Evolutionary conservation across 768 basidiomycete genomes (phyloP), one percentile per base, ranked within the genome.

Genomic region (Psilocybe cyanescens): DNA sequence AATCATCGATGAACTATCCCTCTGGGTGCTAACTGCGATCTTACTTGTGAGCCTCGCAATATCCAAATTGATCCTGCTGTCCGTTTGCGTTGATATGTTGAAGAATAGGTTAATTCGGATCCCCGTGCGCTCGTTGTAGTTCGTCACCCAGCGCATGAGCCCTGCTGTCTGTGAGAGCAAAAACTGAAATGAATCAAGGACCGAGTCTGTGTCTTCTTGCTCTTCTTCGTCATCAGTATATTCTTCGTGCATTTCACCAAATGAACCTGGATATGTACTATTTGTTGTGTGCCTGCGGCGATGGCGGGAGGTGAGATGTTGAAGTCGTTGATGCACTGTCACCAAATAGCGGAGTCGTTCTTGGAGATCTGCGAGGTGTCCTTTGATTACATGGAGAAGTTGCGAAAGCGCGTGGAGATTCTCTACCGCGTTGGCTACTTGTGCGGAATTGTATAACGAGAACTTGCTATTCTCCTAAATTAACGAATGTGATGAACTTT

Each of bases 1-100:
- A 35, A 70, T 70, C 70, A 71, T 71, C 7, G 68, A 64, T 2
- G 70, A 70, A 41, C 68, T 71, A 45, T 71, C 70, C 35, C 61
- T 62, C 56, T 70, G 67, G 1, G 70, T 64, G 8, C 63, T 56
- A 2, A 64, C 59, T 1, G 70, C 64, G n/a, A 71, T 71, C 30
- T 65, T 62, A 24, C 64, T 58, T 1, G 69, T 65, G 29, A 67
- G 60, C 24, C 58, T 50, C 1, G 69, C 67, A 24, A 70, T 66
- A 19, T 60, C 56, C 9, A 70, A 37, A 31, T 68, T 70, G 6
- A 60, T 65, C 31, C 50, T 46, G 55, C 61, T 70, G 55, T 70
- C 69, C 16, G 55, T 51, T 48, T 70, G 67, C 5, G 65, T 57
- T 8, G 63, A 37, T 16, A 70, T 53, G 50, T 68, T 67, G 60